A percentile compares a stretch with the other conserved stretches of the same genome.
Evolutionary conservation across 495 filamentous ascomycete species (phyloP).

Genomic region (Choiromyces venosus): DNA sequence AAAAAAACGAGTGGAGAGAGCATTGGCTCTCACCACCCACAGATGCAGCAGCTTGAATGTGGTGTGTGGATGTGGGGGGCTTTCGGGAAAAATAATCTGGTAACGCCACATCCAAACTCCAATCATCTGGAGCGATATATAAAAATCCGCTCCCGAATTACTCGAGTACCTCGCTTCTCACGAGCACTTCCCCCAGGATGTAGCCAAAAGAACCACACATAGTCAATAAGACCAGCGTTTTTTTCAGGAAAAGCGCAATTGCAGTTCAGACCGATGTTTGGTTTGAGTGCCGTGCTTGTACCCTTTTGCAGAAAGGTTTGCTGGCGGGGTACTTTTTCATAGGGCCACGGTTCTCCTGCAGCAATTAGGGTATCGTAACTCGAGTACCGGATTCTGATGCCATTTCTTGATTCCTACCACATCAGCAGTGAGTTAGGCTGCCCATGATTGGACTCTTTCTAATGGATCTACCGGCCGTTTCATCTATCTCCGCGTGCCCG

Average conservation of each 20-base stretch:
- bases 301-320: constrained; percentile 8
- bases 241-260: background rate
- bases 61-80: background rate
- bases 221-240: background rate
- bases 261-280: background rate
- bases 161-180: background rate
- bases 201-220: background rate
- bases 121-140: background rate
- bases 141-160: background rate
- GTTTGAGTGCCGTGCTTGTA: background rate
- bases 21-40: background rate
- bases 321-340: constrained; percentile 28
- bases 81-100: background rate
- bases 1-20: constrained; percentile 1
- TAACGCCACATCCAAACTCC: background rate
- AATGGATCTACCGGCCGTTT: background rate
- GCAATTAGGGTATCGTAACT: constrained; percentile 16
- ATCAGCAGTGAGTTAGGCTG: background rate
- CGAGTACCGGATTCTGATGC: background rate
- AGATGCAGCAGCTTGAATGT: background rate
- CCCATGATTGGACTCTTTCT: background rate
- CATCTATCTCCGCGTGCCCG: background rate
- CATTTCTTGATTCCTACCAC: background rate
- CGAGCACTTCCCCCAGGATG: background rate
- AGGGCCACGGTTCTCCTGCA: constrained; percentile 36